phyloP scores from a whole-genome alignment of 2,329 filamentous ascomycete species.

The Cladosporium sp. region DNA sequence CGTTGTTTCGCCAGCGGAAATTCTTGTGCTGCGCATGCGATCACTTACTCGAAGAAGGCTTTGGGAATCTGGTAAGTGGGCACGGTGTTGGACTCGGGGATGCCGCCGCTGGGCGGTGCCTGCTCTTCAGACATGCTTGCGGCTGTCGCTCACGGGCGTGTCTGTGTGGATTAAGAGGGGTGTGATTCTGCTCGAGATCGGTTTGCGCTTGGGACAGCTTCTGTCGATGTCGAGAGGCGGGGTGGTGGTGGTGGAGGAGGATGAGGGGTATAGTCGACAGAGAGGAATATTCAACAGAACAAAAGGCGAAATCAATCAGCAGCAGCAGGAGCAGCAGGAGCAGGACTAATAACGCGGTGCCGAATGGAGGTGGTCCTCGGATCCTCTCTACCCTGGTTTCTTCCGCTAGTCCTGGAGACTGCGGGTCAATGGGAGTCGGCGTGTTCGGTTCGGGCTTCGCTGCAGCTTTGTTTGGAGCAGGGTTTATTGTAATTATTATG shows the following conservation, averaged over 20 bases:
- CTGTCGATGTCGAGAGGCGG: not conserved
- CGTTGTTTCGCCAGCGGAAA: not conserved
- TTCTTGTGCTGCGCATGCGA: not conserved
- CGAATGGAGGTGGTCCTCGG: conserved; percentile 15
- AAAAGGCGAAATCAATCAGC: conserved; percentile 5
- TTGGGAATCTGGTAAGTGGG: conserved; percentile 68
- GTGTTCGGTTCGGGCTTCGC: conserved; percentile 4
- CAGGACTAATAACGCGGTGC: conserved; percentile 14
- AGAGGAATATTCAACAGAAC: not conserved
- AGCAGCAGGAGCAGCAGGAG: not conserved
- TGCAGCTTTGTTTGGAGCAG: not conserved
- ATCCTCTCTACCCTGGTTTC: conserved; percentile 15
- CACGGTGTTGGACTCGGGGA: conserved; percentile 73
- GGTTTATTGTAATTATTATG: too few relatives aligned
- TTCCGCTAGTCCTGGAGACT: conserved; percentile 18
- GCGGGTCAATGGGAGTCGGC: conserved; percentile 18
- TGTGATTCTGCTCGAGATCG: not conserved
- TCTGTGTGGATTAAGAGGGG: not conserved
- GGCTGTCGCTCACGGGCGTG: conserved; percentile 5
- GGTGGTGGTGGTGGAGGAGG: not conserved
- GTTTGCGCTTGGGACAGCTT: not conserved
- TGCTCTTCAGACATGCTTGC: conserved; percentile 48
- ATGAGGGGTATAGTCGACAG: not conserved
- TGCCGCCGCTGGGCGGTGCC: conserved; percentile 50
- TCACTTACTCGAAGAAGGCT: conserved; percentile 49